These are phyloP conservation scores for Nitzschia putrida DNA, from an alignment of 108 stramenopile genomes.

Conservation along the genomic window DNA sequence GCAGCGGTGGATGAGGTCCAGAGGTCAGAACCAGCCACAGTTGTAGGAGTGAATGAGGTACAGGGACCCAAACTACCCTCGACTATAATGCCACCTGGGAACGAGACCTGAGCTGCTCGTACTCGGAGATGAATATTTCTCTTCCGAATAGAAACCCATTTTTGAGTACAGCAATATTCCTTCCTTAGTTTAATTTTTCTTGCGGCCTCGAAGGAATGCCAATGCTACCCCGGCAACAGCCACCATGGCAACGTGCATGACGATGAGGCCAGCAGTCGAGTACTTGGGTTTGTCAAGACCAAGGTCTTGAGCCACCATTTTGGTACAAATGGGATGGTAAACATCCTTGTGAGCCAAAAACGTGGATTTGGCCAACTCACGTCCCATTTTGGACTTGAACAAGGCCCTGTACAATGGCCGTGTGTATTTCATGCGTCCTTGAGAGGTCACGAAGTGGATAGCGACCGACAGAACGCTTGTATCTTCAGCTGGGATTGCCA, in stretches of 20 bases:
- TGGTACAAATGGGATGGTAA: slow-evolving; percentile 95
- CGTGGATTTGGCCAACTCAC: slow-evolving; percentile 65
- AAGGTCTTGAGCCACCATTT: slow-evolving; percentile 88
- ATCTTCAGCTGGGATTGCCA: slow-evolving; percentile 82
- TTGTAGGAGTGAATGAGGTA: no score
- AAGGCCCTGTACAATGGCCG: slow-evolving; percentile 90
- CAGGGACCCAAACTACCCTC: no score
- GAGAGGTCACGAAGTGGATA: slow-evolving; percentile 87
- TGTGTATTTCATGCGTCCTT: slow-evolving; percentile 99
- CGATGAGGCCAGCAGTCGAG: neutral
- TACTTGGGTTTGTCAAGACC: slow-evolving; percentile 1
- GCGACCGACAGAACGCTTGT: slow-evolving; percentile 63
- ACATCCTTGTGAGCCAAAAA: slow-evolving; percentile 82
- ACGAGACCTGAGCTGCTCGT: no score
- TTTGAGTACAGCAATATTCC: no score
- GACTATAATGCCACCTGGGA: no score
- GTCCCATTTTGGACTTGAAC: slow-evolving; percentile 66
- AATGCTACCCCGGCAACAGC: slow-evolving; percentile 10
- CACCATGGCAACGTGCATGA: neutral
- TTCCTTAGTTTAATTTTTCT: neutral
- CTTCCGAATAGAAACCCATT: no score
- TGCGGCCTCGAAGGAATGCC: neutral
- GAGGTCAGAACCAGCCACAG: no score
- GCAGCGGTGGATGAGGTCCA: no score
- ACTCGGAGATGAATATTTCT: no score